phyloP scores from a whole-genome alignment of 208 protist species.

The Leishmania mexicana region DNA sequence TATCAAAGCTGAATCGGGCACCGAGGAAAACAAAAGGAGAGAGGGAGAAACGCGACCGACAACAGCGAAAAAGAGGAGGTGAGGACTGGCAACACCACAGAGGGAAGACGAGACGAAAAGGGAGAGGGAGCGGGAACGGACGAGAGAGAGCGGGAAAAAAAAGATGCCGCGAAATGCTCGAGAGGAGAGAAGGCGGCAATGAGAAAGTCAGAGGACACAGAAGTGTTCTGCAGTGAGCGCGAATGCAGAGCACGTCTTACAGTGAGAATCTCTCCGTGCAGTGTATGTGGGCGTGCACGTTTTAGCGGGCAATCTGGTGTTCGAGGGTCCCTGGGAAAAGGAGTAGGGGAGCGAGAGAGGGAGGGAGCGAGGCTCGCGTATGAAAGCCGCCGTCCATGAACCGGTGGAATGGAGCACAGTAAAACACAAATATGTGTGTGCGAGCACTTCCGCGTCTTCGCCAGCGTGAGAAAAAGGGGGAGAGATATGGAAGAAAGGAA shows the following conservation, averaged over 20 bases:
- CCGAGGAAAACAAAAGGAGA: not conserved
- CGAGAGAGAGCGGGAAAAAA: not conserved
- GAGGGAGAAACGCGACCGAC: not conserved
- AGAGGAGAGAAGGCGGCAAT: not conserved
- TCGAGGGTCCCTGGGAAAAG: not conserved
- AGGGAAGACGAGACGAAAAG: not conserved
- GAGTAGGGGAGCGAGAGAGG: not conserved
- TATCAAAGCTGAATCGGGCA: not conserved
- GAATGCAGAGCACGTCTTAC: not conserved
- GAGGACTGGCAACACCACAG: not conserved
- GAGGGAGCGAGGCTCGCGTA: not conserved
- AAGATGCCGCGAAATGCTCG: not conserved
- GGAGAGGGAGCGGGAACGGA: not conserved
- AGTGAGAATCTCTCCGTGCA: not conserved
- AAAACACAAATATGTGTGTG: conserved; percentile 1
- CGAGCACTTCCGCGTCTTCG: not conserved
- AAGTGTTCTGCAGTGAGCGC: not conserved
- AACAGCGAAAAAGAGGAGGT: not conserved
- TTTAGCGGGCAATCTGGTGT: not conserved
- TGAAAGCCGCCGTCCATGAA: not conserved
- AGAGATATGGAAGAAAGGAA: too few species aligned
- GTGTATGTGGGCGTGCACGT: not conserved
- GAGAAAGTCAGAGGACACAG: not conserved
- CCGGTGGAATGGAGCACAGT: not conserved
- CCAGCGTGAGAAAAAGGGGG: not conserved